Evolutionary conservation across 768 basidiomycete genomes (phyloP), one percentile per base, ranked within the genome.

Genomic region (Erythrobasidium yunnanense): DNA sequence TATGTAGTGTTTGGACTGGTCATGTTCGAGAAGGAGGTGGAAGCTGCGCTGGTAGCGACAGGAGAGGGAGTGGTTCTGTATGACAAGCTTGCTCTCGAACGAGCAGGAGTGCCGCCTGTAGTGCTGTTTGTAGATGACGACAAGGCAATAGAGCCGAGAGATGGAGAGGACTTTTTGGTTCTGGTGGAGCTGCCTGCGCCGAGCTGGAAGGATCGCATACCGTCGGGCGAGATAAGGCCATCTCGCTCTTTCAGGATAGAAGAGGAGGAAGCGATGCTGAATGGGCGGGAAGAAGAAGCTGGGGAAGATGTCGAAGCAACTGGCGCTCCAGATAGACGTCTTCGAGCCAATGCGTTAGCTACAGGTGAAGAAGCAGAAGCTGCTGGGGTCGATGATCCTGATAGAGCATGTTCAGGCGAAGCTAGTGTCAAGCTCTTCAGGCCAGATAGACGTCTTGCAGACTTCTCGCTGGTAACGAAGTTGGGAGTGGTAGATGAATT

Each of bases 281-380:
- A 63, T 15, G 60, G 60, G 22, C 60, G 47, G 66, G 13, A 71
- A 68, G 52, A 69, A 66, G 51, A 73, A 66, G 22, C 67, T 55
- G 66, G 69, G 60, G 33, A 71, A 69, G 63, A 27, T 18, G 46
- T 17, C 13, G 25, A 11, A 51, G 29, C 27, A 6, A 32, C n/a
- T n/a, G 25, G 18, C 1, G 49, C 20, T n/a, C 42, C n/a, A 23
- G 42, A 49, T 18, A 22, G 49, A 25, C 29, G 8, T 45, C 47
- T 54, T 8, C 29, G 38, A 29, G 50, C 32, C 8, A 32, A 23
- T 55, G 54, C 34, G 4, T 11, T 45, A 15, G 42, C 22, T 45
- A 15, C 15, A 15, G 42, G 22, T 45, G 42, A 45, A 45, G 42
- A 45, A 15, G 42, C 8, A 30, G 20, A 23, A 11, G 54, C 54